Evolutionary conservation across 1,284 basidiomycete species (phyloP).

Genomic region (Trichosporon inkin): DNA sequence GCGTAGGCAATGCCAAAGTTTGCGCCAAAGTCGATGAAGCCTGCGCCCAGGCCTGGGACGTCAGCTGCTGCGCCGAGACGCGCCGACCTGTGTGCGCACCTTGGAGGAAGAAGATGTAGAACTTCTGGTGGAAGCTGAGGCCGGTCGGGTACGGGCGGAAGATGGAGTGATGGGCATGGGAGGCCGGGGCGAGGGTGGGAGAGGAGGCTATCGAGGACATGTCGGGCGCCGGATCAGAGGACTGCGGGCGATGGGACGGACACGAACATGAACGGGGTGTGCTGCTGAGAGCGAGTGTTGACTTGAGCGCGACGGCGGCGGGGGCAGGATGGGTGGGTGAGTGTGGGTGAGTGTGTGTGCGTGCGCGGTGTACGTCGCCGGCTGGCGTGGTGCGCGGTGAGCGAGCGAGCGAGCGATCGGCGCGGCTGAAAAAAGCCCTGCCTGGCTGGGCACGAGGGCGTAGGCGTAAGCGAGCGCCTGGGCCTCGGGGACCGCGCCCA

Average conservation of each 20-base stretch:
- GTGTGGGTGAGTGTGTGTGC: not conserved
- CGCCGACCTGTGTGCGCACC: slow-evolving; percentile 28
- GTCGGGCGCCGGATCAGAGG: not conserved
- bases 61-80: not conserved
- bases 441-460: too few relatives aligned
- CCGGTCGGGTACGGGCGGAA: slow-evolving; percentile 49
- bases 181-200: slow-evolving; percentile 10
- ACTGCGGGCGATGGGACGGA: not conserved
- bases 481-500: too few relatives aligned
- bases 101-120: slow-evolving; percentile 44
- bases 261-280: not conserved
- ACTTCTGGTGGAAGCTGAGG: slow-evolving; percentile 39
- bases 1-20: slow-evolving; percentile 51
- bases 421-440: too few relatives aligned
- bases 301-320: too few relatives aligned
- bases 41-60: slow-evolving; percentile 9
- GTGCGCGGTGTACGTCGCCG: too few relatives aligned
- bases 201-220: slow-evolving; percentile 16
- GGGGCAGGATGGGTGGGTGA: not conserved
- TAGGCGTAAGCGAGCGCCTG: too few relatives aligned
- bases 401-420: too few relatives aligned
- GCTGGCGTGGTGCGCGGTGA: too few relatives aligned
- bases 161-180: slow-evolving; percentile 19
- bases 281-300: not conserved
- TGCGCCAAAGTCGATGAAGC: slow-evolving; percentile 44